phyloP scores from a whole-genome alignment of 768 basidiomycete species.

The Rhodotorula kratochvilovae region DNA sequence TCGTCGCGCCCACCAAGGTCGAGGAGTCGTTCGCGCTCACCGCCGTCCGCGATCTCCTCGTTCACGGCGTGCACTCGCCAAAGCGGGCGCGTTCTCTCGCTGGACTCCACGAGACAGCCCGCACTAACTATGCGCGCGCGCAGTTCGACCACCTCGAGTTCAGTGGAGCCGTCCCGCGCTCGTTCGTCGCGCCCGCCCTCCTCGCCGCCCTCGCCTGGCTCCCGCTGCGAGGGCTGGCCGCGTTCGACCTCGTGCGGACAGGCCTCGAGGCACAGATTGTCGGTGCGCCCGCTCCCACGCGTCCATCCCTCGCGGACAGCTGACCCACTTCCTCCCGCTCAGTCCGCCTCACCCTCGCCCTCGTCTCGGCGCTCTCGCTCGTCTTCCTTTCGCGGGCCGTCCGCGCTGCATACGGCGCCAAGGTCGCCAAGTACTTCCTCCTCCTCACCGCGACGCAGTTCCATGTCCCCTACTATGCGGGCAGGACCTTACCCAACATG shows the following conservation, averaged over 20 bases:
- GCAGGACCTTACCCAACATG: conserved; percentile 91
- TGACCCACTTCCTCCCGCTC: not conserved
- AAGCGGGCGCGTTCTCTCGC: not conserved
- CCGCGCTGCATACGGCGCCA: conserved; percentile 60
- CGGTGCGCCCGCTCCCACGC: not conserved
- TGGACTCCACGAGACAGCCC: fast-evolving
- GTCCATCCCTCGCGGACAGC: not conserved
- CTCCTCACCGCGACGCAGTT: conserved; percentile 77
- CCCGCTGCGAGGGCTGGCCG: conserved; percentile 52
- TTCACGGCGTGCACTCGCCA: conserved; percentile 59
- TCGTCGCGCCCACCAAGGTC: conserved; percentile 89
- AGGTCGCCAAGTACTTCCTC: conserved; percentile 59
- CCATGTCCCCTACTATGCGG: conserved; percentile 88
- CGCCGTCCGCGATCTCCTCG: conserved; percentile 77
- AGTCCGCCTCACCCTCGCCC: conserved; percentile 73
- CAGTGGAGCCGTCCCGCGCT: conserved; percentile 81
- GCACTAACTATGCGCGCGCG: conserved; percentile 4
- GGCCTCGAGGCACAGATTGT: not conserved
- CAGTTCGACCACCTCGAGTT: conserved; percentile 89
- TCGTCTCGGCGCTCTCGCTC: conserved; percentile 61
- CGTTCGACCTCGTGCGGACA: not conserved
- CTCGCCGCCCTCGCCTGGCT: conserved; percentile 61
- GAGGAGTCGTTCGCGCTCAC: conserved; percentile 97
- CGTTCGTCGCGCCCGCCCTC: conserved; percentile 71
- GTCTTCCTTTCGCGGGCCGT: conserved; percentile 63